Base-by-base conservation (phyloP, 2,329 filamentous ascomycete species). In the Samsoniella hepiali region DNA sequence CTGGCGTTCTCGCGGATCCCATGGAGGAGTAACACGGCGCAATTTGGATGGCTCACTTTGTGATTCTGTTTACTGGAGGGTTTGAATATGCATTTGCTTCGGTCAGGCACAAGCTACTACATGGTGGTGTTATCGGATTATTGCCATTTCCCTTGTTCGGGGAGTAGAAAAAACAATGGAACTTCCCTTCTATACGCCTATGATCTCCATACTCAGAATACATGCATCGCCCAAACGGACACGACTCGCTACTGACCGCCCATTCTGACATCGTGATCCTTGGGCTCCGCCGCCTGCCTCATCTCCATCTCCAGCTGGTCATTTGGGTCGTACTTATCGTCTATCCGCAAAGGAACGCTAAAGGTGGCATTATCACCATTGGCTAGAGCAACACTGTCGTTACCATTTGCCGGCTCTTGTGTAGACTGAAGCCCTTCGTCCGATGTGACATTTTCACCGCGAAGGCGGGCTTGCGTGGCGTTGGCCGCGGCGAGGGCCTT, bases 401-500 rank as follows among this genome's bases (percentile, higher is more conserved):
- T 69, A 42, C 70, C 58, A 15, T 64, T 70, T 11, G 63, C 71
- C 62, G 54, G 68, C 34, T 44, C 65, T n/a, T 58, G 54, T n/a
- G 57, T 50, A 17, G 63, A 38, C 56, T 60, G 66, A 27, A 53
- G 65, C 10, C 67, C 73, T 32, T 68, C 69, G 34, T 72, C 73
- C 9, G 65, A 71, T 40, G 66, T 70, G 36, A 72, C 70, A 67
- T 79, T 78, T 7, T 81, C 82, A 65, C 73, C 72, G 47, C 74
- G 69, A 11, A 75, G 76, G 60, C 77, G 76, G 29, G 81, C 78
- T 56, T 83, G 81, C 3, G 78, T 81, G 1, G 81, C 79, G 11
- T 77, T 78, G 1, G 84, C 81, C 67, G 85, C 71, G 51, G 87
- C 87, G 78, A 93, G 94, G 77, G 90, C 85, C 68, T 91, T 85